Evolutionary conservation across 805 yeast genomes (phyloP), one percentile per base, ranked within the genome.

Genomic region (Grigorovia humatica): DNA sequence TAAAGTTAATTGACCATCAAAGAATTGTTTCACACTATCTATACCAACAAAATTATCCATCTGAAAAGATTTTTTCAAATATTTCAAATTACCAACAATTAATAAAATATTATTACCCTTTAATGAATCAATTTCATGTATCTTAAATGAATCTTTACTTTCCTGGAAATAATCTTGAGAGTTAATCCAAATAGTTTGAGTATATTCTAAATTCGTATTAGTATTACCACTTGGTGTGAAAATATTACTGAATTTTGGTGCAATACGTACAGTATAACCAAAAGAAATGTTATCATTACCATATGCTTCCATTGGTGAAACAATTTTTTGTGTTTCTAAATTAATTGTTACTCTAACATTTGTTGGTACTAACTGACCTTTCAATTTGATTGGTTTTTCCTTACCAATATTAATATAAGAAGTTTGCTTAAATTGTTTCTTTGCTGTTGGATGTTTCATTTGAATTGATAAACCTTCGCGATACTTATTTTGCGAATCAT

Each of bases 281-380:
- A 78, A 82, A 5, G 84, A 72, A 12, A 72, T 68, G 41, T 70
- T 68, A 13, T 17, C 44, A 1, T 84, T 86, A 1, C 68, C 70
- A 57, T 87, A 85, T 0, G 93, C 95, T 48, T 77, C 81, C 11
- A 70, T 57, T 8, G 93, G 88, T 0, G 88, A 78, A 0, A 87
- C 93, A 12, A 88, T 78, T 50, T 75, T 76, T 48, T 74, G 76
- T 11, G 76, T 77, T 46, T 78, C 71, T 9, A 81, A 55, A 60
- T 90, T 88, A 1, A 90, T 87, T 0, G 95, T 87, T 9, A 90
- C 96, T 57, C 95, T 73, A 15, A 84, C 88, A 58, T 85, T 81
- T 0, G 80, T 76, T 2, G 96, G 96, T 3, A 87, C 82, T 52
- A 81, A 81, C 55, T 77, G 78, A 8, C 73, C 70, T 8, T 66